Percentiles rank a stretch among this genome's conserved stretches.
phyloP scores from a whole-genome alignment of 2,329 filamentous ascomycete genomes.

The Bipolaris victoriae region DNA sequence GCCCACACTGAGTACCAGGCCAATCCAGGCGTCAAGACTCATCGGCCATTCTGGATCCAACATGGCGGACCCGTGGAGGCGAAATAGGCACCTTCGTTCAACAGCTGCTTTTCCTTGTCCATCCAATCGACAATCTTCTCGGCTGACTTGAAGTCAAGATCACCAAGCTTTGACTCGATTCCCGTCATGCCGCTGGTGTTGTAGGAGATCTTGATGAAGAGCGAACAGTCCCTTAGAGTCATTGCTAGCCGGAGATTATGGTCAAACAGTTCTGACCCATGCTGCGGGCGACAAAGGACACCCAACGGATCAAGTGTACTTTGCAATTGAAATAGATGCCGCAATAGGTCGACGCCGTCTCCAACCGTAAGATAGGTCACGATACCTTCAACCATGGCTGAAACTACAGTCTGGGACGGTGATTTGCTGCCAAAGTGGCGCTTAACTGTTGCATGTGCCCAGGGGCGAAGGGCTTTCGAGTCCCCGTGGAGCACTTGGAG shows the following conservation, averaged over 20 bases:
- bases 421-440: constrained; percentile 12
- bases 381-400: constrained; percentile 20
- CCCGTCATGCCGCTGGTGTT: background rate
- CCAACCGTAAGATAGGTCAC: constrained; percentile 36
- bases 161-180: constrained; percentile 53
- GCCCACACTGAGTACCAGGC: background rate
- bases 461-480: constrained; percentile 19
- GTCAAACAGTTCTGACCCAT: constrained; percentile 11
- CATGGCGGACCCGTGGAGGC: constrained; percentile 1
- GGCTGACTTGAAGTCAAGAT: constrained; percentile 55
- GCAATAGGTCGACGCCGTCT: constrained; percentile 46
- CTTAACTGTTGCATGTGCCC: constrained; percentile 21
- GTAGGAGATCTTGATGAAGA: constrained; percentile 48
- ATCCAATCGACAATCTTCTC: constrained; percentile 52
- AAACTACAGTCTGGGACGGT: constrained; percentile 1
- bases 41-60: constrained; percentile 8
- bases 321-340: constrained; percentile 48
- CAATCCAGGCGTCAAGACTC: background rate
- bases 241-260: constrained; percentile 48
- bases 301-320: constrained; percentile 48
- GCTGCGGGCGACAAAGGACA: constrained; percentile 12
- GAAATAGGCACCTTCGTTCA: constrained; percentile 7
- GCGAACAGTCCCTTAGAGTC: constrained; percentile 56
- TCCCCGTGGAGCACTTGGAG: constrained; percentile 48
- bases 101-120: constrained; percentile 48